Conservation (phyloP, 192 early-diverging fungal genomes). For the Anaeromyces robustus region DNA sequence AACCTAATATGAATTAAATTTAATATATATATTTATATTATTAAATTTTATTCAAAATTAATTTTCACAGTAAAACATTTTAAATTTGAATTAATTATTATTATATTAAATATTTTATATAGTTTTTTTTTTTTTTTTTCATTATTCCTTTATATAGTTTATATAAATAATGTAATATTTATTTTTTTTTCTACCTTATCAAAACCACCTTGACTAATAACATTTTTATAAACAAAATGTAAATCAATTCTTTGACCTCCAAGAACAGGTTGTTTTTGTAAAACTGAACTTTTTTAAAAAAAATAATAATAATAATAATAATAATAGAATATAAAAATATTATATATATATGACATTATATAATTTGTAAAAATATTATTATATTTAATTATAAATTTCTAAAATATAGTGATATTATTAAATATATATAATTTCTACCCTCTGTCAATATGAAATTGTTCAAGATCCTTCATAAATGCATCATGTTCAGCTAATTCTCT, state of each 20-base stretch:
- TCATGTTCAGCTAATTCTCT: slow-evolving; percentile 34
- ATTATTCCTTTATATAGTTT: not conserved
- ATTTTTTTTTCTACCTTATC: slow-evolving; percentile 5
- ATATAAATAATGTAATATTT: too few species aligned
- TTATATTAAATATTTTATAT: too few species aligned
- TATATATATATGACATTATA: slow-evolving; percentile 9
- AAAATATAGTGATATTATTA: too few species aligned
- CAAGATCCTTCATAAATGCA: slow-evolving; percentile 45
- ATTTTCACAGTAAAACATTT: too few species aligned
- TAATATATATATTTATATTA: not conserved
- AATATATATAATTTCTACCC: slow-evolving; percentile 24
- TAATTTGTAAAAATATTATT: slow-evolving; percentile 9
- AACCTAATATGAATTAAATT: slow-evolving; percentile 49
- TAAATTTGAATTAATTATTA: too few species aligned
- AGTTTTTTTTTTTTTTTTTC: slow-evolving; percentile 3
- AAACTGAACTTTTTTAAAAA: not conserved
- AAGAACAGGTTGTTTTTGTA: slow-evolving; percentile 29
- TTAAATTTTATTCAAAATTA: too few species aligned
- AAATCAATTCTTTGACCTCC: slow-evolving; percentile 63
- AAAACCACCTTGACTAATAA: not conserved
- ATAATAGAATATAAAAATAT: too few species aligned
- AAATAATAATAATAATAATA: too few species aligned
- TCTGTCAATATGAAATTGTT: slow-evolving; percentile 47
- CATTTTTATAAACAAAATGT: slow-evolving; percentile 23
- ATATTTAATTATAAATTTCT: not conserved